Percentiles rank a stretch among this genome's conserved stretches.
Conservation (phyloP, 129 eudicot genomes). For the Smallanthus sonchifolius region DNA sequence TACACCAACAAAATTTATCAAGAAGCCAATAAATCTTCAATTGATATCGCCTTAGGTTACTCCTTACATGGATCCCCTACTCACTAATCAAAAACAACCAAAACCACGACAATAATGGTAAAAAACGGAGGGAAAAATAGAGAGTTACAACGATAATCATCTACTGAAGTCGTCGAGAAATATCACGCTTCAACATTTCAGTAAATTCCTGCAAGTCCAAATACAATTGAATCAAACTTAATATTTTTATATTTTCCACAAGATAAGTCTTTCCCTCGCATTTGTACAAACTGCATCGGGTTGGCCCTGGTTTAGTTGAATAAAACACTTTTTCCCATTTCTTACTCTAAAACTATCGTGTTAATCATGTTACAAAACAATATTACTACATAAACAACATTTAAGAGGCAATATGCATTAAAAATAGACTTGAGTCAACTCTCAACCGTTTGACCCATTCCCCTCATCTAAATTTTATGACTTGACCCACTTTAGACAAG, state of each 20-base stretch:
- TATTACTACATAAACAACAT: too few relatives aligned
- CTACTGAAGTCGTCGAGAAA: slow-evolving; percentile 42
- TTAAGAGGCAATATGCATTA: neutral
- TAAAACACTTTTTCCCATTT: neutral
- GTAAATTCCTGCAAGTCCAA: slow-evolving; percentile 50
- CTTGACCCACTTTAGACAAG: neutral
- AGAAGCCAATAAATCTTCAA: neutral
- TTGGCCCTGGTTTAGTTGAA: neutral
- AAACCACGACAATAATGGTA: neutral
- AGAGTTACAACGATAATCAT: slow-evolving; percentile 12
- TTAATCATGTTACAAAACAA: neutral
- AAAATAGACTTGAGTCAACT: neutral
- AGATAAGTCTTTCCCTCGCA: neutral
- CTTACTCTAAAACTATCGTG: neutral
- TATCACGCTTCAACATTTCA: slow-evolving; percentile 55
- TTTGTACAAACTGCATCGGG: neutral
- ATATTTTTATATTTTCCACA: neutral
- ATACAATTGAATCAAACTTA: neutral
- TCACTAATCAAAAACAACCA: neutral
- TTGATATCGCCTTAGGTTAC: neutral
- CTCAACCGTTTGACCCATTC: neutral
- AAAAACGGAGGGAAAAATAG: neutral
- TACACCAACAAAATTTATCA: neutral
- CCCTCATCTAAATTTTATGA: neutral
- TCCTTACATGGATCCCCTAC: neutral